Conservation (phyloP, 306 rosid genomes). For the Ceratonia siliqua region DNA sequence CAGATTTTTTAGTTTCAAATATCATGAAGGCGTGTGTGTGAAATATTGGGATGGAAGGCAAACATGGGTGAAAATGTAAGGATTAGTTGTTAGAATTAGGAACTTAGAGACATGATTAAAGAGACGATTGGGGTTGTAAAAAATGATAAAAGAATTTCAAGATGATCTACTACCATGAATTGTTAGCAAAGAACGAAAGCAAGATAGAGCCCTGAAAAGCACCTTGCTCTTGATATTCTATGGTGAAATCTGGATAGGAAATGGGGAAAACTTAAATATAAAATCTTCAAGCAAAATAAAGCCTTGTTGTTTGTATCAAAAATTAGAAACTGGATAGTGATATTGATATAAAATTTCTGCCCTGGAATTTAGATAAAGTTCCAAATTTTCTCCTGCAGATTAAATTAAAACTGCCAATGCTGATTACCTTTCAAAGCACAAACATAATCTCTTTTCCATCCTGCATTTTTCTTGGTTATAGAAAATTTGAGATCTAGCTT, state of each 20-base stretch:
- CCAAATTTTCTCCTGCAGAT: neutral
- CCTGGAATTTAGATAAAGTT: neutral
- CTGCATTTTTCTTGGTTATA: neutral
- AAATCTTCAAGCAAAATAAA: neutral
- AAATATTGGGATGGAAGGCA: neutral
- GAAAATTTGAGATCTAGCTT: neutral
- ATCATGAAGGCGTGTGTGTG: neutral
- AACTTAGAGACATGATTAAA: neutral
- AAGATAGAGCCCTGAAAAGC: neutral
- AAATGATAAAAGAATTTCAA: neutral
- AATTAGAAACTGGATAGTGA: neutral
- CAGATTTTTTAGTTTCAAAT: neutral
- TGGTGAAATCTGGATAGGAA: neutral
- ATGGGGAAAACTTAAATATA: neutral
- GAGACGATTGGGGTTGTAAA: neutral
- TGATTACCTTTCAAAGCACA: neutral
- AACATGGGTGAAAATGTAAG: neutral
- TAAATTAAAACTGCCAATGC: neutral
- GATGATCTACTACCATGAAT: neutral
- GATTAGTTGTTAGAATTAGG: neutral
- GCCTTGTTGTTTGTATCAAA: neutral
- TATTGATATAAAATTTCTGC: constrained; percentile 14
- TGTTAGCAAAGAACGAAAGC: neutral
- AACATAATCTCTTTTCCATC: neutral
- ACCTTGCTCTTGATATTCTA: neutral